Conservation (phyloP, 169 alveolate genomes). For the Plasmodium fragile region DNA sequence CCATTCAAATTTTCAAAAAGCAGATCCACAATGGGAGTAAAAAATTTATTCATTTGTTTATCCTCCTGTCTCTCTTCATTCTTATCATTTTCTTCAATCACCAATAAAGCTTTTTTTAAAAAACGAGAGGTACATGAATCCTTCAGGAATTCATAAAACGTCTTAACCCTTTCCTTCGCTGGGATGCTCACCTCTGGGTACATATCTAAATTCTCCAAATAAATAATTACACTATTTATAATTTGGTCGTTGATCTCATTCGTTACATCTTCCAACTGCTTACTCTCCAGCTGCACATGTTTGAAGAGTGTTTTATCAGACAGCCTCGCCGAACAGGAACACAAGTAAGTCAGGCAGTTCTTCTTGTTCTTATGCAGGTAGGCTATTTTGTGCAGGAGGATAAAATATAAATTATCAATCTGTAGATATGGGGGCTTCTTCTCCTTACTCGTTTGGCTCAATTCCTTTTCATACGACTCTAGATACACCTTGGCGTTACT, state of each 20-base stretch:
- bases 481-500: constrained; percentile 19
- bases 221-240: constrained; percentile 24
- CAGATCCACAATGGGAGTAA: constrained; percentile 41
- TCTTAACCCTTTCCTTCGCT: constrained; percentile 19
- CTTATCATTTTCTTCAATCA: constrained; percentile 68
- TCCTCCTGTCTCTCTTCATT: constrained; percentile 20
- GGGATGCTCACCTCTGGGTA: constrained; percentile 58
- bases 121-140: constrained; percentile 64
- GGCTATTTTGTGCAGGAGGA: constrained; percentile 52
- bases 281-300: constrained; percentile 13
- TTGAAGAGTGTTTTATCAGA: constrained; percentile 28
- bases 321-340: constrained; percentile 36
- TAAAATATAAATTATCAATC: constrained; percentile 50
- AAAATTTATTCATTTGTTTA: constrained; percentile 43
- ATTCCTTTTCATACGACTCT: constrained; percentile 66
- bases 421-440: constrained; percentile 3
- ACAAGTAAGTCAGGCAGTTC: constrained; percentile 56
- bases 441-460: constrained; percentile 31
- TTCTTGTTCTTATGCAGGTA: constrained; percentile 54
- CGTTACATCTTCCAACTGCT: not conserved
- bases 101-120: constrained; percentile 19
- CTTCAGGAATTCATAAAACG: constrained; percentile 49
- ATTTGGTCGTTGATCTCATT: constrained; percentile 56
- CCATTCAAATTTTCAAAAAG: constrained; percentile 37
- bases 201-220: constrained; percentile 57